Percentiles rank a stretch among this genome's conserved stretches.
These are phyloP conservation scores for Aspergillus pseudoglaucus DNA, from an alignment of 2,329 filamentous ascomycete genomes.

Conservation along the genomic window DNA sequence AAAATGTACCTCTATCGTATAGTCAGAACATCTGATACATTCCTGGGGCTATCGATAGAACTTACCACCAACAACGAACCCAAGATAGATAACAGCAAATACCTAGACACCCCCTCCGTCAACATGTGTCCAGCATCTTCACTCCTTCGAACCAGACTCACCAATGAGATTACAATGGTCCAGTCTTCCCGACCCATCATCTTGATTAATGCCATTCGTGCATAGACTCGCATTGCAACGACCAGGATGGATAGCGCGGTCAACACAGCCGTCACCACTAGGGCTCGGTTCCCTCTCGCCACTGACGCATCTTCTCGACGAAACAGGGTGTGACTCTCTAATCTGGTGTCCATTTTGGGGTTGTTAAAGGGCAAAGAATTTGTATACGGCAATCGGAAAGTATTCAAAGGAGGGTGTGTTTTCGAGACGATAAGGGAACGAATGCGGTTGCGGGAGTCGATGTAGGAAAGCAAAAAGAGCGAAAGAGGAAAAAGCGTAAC, in stretches of 20 bases:
- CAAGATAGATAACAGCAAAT: constrained; percentile 22
- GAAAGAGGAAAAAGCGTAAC: too few relatives aligned
- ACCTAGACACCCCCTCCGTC: constrained; percentile 7
- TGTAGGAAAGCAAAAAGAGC: too few relatives aligned
- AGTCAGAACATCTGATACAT: constrained; percentile 4
- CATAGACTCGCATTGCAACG: constrained; percentile 24
- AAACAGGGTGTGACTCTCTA: constrained; percentile 9
- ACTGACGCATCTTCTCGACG: constrained; percentile 14
- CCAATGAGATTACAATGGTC: constrained; percentile 22
- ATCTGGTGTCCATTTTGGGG: constrained; percentile 9
- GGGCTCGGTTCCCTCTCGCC: constrained; percentile 19
- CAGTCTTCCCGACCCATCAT: constrained; percentile 29
- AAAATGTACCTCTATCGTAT: constrained; percentile 19
- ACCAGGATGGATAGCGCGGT: constrained; percentile 18
- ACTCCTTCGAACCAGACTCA: constrained; percentile 4
- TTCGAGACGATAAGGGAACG: too few relatives aligned
- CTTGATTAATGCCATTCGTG: constrained; percentile 23
- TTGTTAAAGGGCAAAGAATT: neutral
- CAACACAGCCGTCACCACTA: constrained; percentile 26
- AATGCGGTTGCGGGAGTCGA: too few relatives aligned
- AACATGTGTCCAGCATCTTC: neutral
- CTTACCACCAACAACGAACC: constrained; percentile 22
- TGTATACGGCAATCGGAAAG: neutral
- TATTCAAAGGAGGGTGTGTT: too few relatives aligned
- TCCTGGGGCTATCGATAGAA: neutral